Conservation (phyloP, 805 yeast genomes). For the Yamadazyma nakazawae region DNA sequence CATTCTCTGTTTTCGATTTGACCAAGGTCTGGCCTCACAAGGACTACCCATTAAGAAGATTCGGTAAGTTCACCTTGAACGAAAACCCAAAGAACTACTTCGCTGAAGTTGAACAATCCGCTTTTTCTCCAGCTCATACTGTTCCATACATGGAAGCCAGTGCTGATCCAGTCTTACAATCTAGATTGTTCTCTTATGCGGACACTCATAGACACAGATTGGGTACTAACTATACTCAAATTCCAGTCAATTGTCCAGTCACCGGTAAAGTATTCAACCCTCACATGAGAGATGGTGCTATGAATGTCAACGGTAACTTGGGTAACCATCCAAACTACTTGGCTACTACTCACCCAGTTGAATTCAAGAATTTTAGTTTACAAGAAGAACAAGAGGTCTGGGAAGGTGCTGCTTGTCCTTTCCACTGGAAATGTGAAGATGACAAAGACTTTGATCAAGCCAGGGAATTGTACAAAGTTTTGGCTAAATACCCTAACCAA, state of each 20-base stretch:
- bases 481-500: slow-evolving; percentile 74
- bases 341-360: slow-evolving; percentile 51
- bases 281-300: slow-evolving; percentile 77
- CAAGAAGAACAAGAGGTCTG: slow-evolving; percentile 74
- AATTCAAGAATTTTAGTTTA: slow-evolving; percentile 41
- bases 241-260: slow-evolving; percentile 85
- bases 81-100: slow-evolving; percentile 84
- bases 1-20: slow-evolving; percentile 81
- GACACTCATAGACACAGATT: slow-evolving; percentile 76
- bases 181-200: slow-evolving; percentile 69
- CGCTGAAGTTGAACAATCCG: slow-evolving; percentile 61
- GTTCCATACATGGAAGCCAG: slow-evolving; percentile 74
- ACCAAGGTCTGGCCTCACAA: slow-evolving; percentile 90
- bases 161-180: slow-evolving; percentile 74
- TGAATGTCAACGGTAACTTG: slow-evolving; percentile 57
- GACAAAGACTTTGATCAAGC: slow-evolving; percentile 76
- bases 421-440: slow-evolving; percentile 76
- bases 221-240: slow-evolving; percentile 71
- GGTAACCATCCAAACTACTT: slow-evolving; percentile 76
- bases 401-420: slow-evolving; percentile 77
- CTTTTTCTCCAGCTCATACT: slow-evolving; percentile 68
- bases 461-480: slow-evolving; percentile 69
- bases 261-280: slow-evolving; percentile 50
- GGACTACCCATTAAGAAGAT: slow-evolving; percentile 79
- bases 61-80: slow-evolving; percentile 75